Evolutionary conservation across 1,284 basidiomycete species (phyloP).

Genomic region (Leccinum ponderosum): DNA sequence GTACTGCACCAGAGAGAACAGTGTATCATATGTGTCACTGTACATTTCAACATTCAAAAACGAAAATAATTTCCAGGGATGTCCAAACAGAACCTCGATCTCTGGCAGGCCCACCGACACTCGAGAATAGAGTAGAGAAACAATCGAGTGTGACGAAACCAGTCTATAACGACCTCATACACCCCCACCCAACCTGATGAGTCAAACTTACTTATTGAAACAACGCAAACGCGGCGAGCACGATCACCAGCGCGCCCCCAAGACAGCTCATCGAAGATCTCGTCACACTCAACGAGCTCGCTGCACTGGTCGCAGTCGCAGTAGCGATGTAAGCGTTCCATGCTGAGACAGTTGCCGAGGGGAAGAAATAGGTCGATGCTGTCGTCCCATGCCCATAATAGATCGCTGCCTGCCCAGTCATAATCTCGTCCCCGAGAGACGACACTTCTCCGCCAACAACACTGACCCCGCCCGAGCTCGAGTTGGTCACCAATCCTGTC

Average conservation of each 20-base stretch:
- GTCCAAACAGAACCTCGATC: too few relatives aligned
- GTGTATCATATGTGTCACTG: too few relatives aligned
- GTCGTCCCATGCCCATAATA: slow-evolving; percentile 49
- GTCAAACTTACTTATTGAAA: not conserved
- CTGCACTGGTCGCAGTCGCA: not conserved
- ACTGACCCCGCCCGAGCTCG: slow-evolving; percentile 20
- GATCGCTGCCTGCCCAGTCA: slow-evolving; percentile 53
- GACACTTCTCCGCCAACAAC: slow-evolving; percentile 57
- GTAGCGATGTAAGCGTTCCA: slow-evolving; percentile 49
- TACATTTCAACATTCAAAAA: too few relatives aligned
- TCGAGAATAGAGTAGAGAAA: too few relatives aligned
- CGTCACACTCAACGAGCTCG: not conserved
- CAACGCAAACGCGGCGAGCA: not conserved
- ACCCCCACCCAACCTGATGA: not conserved
- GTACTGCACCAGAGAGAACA: too few relatives aligned
- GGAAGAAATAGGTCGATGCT: slow-evolving; percentile 52
- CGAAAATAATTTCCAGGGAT: too few relatives aligned
- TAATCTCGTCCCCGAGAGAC: too few relatives aligned
- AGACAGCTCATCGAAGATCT: not conserved
- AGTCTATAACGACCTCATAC: too few relatives aligned
- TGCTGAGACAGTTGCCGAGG: slow-evolving; percentile 52
- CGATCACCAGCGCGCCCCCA: not conserved
- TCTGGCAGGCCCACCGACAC: too few relatives aligned
- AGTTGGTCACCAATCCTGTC: slow-evolving; percentile 47
- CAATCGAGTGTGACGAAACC: too few relatives aligned